These are phyloP conservation scores for Leptographium lundbergii DNA, from an alignment of 2,329 filamentous ascomycete species.

Conservation along the genomic window DNA sequence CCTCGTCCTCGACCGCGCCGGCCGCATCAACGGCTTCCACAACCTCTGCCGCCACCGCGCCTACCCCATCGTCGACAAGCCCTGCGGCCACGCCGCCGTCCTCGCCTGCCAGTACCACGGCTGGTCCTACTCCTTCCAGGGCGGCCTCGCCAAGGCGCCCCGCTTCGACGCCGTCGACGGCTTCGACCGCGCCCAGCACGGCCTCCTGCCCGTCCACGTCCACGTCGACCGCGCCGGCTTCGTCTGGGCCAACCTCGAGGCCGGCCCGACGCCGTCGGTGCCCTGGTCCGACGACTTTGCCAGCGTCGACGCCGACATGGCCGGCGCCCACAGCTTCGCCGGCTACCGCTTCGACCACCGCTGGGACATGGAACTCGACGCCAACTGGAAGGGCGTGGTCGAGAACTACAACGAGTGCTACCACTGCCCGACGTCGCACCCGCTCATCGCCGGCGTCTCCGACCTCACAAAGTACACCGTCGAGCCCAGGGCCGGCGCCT, in stretches of 20 bases:
- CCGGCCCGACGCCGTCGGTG: constrained; percentile 20
- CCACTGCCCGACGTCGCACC: constrained; percentile 36
- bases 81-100: constrained; percentile 21
- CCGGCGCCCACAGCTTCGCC: constrained; percentile 13
- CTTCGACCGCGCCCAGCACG: constrained; percentile 27
- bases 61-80: constrained; percentile 23
- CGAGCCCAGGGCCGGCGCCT: constrained; percentile 16
- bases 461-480: constrained; percentile 31
- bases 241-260: constrained; percentile 22
- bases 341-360: constrained; percentile 14
- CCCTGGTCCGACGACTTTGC: constrained; percentile 22
- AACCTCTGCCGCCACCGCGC: constrained; percentile 32
- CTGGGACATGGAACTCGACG: constrained; percentile 20
- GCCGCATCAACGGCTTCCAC: constrained; percentile 26
- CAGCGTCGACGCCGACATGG: background rate
- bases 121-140: constrained; percentile 30
- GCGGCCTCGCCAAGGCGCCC: constrained; percentile 28
- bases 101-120: constrained; percentile 32
- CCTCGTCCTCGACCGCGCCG: constrained; percentile 21
- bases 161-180: constrained; percentile 24
- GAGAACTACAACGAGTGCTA: constrained; percentile 39
- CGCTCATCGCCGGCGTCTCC: constrained; percentile 28
- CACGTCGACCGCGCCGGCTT: constrained; percentile 21
- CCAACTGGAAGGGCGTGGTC: constrained; percentile 27
- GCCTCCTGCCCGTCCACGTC: constrained; percentile 32